Evolutionary conservation across 2,329 filamentous ascomycete genomes (phyloP).

Genomic region (Annulohypoxylon truncatum): DNA sequence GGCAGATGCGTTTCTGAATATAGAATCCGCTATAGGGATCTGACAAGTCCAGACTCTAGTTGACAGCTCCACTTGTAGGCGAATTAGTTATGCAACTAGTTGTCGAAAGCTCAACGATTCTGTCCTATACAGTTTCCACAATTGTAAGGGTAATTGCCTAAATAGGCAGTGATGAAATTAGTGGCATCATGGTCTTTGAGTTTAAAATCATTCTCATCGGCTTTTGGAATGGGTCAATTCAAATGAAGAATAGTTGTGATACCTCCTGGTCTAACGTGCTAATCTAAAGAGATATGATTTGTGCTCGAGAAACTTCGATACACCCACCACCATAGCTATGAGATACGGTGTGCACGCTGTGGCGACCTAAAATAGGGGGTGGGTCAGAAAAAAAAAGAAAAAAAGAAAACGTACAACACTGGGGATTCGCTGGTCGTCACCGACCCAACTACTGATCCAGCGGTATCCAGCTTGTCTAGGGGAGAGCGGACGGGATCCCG

Average conservation of each 20-base stretch:
- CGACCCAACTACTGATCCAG: neutral
- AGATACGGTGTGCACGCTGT: too few relatives aligned
- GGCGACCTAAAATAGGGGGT: neutral
- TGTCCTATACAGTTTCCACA: neutral
- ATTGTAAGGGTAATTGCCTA: neutral
- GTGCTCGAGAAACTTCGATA: too few relatives aligned
- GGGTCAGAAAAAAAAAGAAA: neutral
- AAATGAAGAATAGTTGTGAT: too few relatives aligned
- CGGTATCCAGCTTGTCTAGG: neutral
- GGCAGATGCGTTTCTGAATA: neutral
- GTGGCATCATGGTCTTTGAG: neutral
- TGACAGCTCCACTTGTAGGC: neutral
- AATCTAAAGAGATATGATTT: too few relatives aligned
- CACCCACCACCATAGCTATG: too few relatives aligned
- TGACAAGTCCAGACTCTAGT: neutral
- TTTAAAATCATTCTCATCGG: too few relatives aligned
- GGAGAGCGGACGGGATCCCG: conserved; percentile 4
- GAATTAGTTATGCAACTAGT: neutral
- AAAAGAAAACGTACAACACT: neutral
- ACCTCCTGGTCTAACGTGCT: too few relatives aligned
- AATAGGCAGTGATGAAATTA: neutral
- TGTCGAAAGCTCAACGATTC: neutral
- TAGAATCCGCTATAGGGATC: neutral
- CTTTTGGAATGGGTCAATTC: too few relatives aligned
- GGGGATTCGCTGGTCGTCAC: neutral